Base-by-base conservation (phyloP, 2,329 filamentous ascomycete species). In the Lachnellula arida region DNA sequence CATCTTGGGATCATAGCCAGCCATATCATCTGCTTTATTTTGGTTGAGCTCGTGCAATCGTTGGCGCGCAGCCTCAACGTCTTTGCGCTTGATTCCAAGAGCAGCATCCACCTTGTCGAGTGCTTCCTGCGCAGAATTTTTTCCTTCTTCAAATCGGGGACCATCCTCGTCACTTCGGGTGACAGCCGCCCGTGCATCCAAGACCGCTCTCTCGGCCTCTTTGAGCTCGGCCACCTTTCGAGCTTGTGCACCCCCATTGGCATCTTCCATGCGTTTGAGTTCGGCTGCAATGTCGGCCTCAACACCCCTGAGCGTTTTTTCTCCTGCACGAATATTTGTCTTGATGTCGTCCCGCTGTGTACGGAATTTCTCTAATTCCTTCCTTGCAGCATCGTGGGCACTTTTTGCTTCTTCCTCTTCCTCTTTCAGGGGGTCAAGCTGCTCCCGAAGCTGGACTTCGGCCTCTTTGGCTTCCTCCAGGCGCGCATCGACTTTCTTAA, bases 241-340 rank as follows among this genome's bases (percentile, higher is more conserved):
- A 8, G 81, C 76, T 65, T 88, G 83, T 23, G 81, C 82, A 25
- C 87, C 88, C 39, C 91, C 89, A 63, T 88, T 86, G 2, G 83
- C 80, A 46, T 84, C 80, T 44, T 82, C 78, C 7, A 96, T 77
- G 4, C 86, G 84, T 48, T 74, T 70, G 62, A 81, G 75, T 67
- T 89, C 86, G 4, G 77, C 75, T 2, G 68, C 65, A 49, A 86
- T 82, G 47, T 78, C 77, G 2, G 59, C 63, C 57, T 81, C 72
- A 39, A 75, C 73, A 0, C 74, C 69, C 51, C 71, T 72, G 23
- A 80, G 76, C 19, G 76, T 75, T 3, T 72, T 68, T 28, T 80
- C 74, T 37, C 80, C 79, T 14, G 71, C 72, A 56, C 79, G 83
- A 8, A 91, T 72, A 47, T 79, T 79, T 15, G 74, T 71, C 51